phyloP scores from a whole-genome alignment of 2,329 filamentous ascomycete genomes.

The Cladophialophora carrionii region DNA sequence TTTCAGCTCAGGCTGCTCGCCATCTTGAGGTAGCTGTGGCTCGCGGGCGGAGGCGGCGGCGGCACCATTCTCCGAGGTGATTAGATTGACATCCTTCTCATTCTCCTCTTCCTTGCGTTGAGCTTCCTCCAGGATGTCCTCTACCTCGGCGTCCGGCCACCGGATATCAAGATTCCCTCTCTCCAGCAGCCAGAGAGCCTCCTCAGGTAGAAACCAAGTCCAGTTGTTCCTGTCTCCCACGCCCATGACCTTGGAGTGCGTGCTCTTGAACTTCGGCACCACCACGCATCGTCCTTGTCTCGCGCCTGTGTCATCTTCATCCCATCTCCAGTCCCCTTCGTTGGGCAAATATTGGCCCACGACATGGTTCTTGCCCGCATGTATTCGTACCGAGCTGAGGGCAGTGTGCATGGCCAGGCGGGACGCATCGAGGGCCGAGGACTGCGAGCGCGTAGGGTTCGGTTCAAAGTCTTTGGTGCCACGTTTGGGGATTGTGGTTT shows the following conservation, averaged over 20 bases:
- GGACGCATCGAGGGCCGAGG: slow-evolving; percentile 75
- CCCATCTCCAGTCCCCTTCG: slow-evolving; percentile 28
- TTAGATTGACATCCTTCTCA: too few species aligned
- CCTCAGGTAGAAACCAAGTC: slow-evolving; percentile 86
- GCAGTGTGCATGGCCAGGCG: slow-evolving; percentile 88
- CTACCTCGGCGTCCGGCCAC: slow-evolving; percentile 63
- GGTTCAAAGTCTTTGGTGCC: slow-evolving; percentile 98
- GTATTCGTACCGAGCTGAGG: slow-evolving; percentile 73
- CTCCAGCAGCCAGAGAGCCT: slow-evolving; percentile 87
- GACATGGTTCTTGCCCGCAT: slow-evolving; percentile 67
- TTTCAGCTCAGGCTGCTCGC: background rate
- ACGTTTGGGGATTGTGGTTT: slow-evolving; percentile 71
- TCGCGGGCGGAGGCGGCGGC: background rate
- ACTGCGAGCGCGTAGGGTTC: slow-evolving; percentile 82
- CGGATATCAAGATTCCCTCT: slow-evolving; percentile 83
- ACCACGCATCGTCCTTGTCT: slow-evolving; percentile 52
- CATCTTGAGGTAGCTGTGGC: background rate
- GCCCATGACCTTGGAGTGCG: slow-evolving; percentile 76
- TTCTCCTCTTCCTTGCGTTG: background rate
- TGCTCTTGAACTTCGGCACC: slow-evolving; percentile 72
- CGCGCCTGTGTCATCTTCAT: slow-evolving; percentile 32
- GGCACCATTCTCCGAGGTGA: background rate
- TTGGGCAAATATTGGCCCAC: slow-evolving; percentile 67
- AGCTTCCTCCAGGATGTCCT: slow-evolving; percentile 1
- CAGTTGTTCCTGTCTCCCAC: slow-evolving; percentile 66